A percentile compares a stretch with the other conserved stretches of the same genome.
Conservation (phyloP, 164 flowering plant genomes). For the Warburgia ugandensis region DNA sequence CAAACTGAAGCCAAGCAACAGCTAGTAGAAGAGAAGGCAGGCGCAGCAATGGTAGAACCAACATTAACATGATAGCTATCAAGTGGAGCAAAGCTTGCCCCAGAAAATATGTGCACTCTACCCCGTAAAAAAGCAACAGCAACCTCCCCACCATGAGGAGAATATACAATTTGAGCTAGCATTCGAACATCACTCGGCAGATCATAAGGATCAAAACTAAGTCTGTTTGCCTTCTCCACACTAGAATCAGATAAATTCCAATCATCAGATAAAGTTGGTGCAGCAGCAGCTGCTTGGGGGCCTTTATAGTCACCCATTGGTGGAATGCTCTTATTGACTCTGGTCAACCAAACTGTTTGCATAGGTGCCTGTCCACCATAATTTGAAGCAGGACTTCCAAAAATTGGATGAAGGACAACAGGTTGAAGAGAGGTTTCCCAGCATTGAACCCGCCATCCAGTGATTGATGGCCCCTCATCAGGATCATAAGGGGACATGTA, state of each 20-base stretch:
- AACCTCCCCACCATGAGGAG: slow-evolving; percentile 98
- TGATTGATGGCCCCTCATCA: slow-evolving; percentile 97
- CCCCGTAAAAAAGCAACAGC: slow-evolving; percentile 93
- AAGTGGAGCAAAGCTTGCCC: slow-evolving; percentile 77
- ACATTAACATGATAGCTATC: slow-evolving; percentile 83
- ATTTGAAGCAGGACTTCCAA: slow-evolving; percentile 83
- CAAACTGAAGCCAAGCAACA: slow-evolving; percentile 97
- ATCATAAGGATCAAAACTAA: slow-evolving; percentile 85
- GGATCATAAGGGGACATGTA: slow-evolving; percentile 99
- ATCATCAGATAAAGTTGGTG: slow-evolving; percentile 35
- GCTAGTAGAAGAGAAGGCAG: slow-evolving; percentile 95
- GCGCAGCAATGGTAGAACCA: slow-evolving; percentile 92
- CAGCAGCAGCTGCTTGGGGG: slow-evolving; percentile 32
- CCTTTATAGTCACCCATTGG: slow-evolving; percentile 53
- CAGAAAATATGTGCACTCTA: slow-evolving; percentile 89
- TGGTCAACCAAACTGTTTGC: slow-evolving; percentile 98
- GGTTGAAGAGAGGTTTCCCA: slow-evolving; percentile 98
- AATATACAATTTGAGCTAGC: slow-evolving; percentile 86
- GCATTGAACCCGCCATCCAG: slow-evolving; percentile 99
- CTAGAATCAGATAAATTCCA: slow-evolving; percentile 33
- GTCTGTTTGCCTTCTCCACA: slow-evolving; percentile 42
- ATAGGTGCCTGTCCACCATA: slow-evolving; percentile 88
- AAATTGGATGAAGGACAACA: slow-evolving; percentile 93
- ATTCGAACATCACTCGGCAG: slow-evolving; percentile 91
- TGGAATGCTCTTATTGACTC: slow-evolving; percentile 78